Base-by-base conservation (phyloP, 1,284 basidiomycete species). In the Volvariella volvacea region DNA sequence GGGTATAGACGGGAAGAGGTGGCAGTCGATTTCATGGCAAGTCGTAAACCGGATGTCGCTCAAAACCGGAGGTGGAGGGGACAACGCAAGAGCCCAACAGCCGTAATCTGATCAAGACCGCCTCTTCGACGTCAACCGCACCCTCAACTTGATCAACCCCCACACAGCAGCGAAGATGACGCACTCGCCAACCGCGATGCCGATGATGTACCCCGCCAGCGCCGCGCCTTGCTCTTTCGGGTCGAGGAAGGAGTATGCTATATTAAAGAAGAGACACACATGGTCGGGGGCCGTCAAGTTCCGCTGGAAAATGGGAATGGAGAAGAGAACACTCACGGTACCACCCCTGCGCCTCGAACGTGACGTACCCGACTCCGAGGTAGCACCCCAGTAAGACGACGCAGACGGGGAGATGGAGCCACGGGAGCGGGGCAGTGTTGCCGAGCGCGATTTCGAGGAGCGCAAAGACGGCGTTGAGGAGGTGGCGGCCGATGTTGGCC, bases 331-430 rank as follows among this genome's bases (percentile, higher is more conserved):
- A 72, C 78, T 46, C 50, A 85, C 82, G 61, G 56, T 85, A 86
- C 54, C 81, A 73, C 1, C 74, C 73, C 53, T 82, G 77, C 0
- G 74, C 74, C 1, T 64, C 73, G 42, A 69, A 51, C 0, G 80
- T 82, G 44, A 86, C 68, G 53, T 85, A 86, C 10, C 81, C 82
- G 1, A 88, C 64, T 12, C 71, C 83, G 20, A 87, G 60, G 53
- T 88, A 88, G 10, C 63, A 55, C 0, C 52, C 76, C 17, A 88
- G 67, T 22, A 80, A 47, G 15, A 80, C 6, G 19, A 83, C 43
- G 33, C 72, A 60, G 38, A 70, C 56, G 2, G 68, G 59, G 3
- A 83, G 58, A 44, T 74, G 65, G 28, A 66, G 55, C 80, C 80
- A 85, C 0, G 76, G 74, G 12, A 65, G 54, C 0, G 78, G 76